A percentile compares a stretch with the other conserved stretches of the same genome.
Evolutionary conservation across 192 early-diverging fungal genomes (phyloP).

Genomic region (Coemansia sp.): DNA sequence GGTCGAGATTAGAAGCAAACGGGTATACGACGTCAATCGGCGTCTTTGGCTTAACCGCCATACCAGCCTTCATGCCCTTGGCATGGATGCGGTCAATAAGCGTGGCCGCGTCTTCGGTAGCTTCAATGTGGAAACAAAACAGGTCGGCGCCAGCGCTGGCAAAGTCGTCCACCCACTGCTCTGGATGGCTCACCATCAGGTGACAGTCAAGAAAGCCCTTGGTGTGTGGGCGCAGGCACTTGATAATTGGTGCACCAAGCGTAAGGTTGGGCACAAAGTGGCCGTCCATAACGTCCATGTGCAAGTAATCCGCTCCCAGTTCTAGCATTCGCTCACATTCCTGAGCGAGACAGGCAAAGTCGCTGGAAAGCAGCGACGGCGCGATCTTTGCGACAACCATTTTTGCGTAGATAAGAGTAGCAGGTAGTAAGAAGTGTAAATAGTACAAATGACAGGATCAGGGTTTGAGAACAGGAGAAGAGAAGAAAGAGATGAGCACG

Average conservation of each 20-base stretch:
- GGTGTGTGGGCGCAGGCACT: conserved; percentile 82
- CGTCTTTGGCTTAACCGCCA: conserved; percentile 91
- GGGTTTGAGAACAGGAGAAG: not conserved
- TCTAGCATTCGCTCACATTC: conserved; percentile 88
- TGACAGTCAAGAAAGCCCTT: conserved; percentile 91
- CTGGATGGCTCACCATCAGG: conserved; percentile 75
- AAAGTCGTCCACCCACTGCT: conserved; percentile 93
- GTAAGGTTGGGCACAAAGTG: conserved; percentile 99
- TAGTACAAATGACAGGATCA: not conserved
- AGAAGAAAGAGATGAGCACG: not conserved
- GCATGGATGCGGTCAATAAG: conserved; percentile 83
- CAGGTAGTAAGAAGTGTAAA: not conserved
- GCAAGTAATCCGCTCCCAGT: conserved; percentile 91
- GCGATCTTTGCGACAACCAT: conserved; percentile 84
- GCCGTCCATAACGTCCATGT: conserved; percentile 95
- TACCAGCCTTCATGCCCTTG: conserved; percentile 88
- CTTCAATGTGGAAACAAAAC: conserved; percentile 94
- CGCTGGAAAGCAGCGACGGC: conserved; percentile 88
- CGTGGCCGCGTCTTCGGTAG: conserved; percentile 71
- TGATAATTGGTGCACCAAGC: conserved; percentile 91
- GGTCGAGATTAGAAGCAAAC: conserved; percentile 71
- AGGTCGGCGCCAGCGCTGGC: conserved; percentile 84
- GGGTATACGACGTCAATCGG: conserved; percentile 63
- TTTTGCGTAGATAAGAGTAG: not conserved
- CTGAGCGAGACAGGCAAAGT: conserved; percentile 83